phyloP scores from a whole-genome alignment of 2,329 filamentous ascomycete species.

The Penicillium capsulatum region DNA sequence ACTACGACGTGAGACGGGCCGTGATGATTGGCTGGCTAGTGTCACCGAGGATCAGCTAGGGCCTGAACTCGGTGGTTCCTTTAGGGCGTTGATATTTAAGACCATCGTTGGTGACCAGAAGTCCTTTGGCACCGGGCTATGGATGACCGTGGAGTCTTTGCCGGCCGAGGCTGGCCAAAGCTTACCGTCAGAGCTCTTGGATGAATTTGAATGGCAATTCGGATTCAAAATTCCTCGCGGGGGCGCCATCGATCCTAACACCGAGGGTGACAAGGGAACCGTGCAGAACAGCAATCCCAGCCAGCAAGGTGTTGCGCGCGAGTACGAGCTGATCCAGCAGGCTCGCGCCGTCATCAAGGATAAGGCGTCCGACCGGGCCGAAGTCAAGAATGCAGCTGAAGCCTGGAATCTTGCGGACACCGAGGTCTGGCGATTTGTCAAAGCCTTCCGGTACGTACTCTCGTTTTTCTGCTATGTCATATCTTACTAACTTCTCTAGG shows the following conservation, averaged over 20 bases:
- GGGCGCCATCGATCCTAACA: constrained; percentile 38
- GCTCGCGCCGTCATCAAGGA: constrained; percentile 45
- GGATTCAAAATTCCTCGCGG: constrained; percentile 71
- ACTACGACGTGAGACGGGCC: constrained; percentile 63
- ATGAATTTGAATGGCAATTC: constrained; percentile 83
- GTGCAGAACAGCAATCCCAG: constrained; percentile 37
- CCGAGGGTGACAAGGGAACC: constrained; percentile 34
- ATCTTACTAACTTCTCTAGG: constrained; percentile 23
- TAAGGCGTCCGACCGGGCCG: constrained; percentile 35
- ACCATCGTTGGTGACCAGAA: constrained; percentile 69
- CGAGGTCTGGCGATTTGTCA: constrained; percentile 61
- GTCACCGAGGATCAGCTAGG: constrained; percentile 64
- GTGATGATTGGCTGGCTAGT: constrained; percentile 73
- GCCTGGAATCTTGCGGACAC: constrained; percentile 60
- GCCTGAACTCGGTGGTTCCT: constrained; percentile 57
- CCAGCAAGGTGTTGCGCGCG: constrained; percentile 36
- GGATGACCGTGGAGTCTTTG: constrained; percentile 69
- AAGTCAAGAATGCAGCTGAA: constrained; percentile 45
- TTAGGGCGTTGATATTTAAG: constrained; percentile 72
- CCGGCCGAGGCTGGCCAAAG: constrained; percentile 47
- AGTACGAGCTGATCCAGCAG: constrained; percentile 49
- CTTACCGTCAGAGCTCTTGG: constrained; percentile 48
- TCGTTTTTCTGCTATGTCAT: constrained; percentile 1
- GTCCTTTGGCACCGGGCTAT: constrained; percentile 63
- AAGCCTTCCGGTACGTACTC: constrained; percentile 49